Evolutionary conservation across 495 filamentous ascomycete genomes (phyloP).

Genomic region (Pseudomonodictys pantanalensis): DNA sequence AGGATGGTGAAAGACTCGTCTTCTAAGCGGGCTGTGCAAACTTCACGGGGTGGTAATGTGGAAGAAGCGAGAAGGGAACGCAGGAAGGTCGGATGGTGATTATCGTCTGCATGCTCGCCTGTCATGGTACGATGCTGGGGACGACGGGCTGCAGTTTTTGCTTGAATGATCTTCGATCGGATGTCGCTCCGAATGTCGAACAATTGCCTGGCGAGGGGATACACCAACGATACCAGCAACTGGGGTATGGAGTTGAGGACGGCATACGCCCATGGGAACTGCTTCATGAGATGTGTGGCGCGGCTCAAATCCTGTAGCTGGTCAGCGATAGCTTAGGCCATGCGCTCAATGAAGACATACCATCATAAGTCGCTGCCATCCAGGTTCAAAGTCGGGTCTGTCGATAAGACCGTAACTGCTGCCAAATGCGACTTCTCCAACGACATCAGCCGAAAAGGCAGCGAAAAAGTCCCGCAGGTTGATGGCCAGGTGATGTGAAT

Average conservation of each 20-base stretch:
- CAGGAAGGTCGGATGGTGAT: background rate
- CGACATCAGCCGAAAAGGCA: constrained; percentile 2
- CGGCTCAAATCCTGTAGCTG: constrained; percentile 8
- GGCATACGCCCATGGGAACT: constrained; percentile 12
- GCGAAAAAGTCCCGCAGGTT: constrained; percentile 6
- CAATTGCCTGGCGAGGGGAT: constrained; percentile 18
- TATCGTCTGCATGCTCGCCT: background rate
- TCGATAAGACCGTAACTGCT: background rate
- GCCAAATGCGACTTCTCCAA: background rate
- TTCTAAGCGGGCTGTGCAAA: constrained; percentile 2
- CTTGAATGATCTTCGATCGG: background rate
- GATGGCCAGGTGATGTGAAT: background rate
- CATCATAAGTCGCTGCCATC: constrained; percentile 9
- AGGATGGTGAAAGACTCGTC: constrained; percentile 14
- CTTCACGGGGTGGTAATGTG: background rate
- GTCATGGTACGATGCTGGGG: background rate
- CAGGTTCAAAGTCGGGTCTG: constrained; percentile 4
- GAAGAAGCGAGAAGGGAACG: background rate
- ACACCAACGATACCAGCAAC: constrained; percentile 1
- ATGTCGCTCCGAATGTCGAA: constrained; percentile 7
- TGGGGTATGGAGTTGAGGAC: constrained; percentile 3
- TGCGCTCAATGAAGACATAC: background rate
- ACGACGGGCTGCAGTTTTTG: background rate
- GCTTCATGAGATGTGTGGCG: constrained; percentile 15
- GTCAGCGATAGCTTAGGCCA: background rate